phyloP scores from a whole-genome alignment of 768 basidiomycete genomes.

The Trametes coccinea region DNA sequence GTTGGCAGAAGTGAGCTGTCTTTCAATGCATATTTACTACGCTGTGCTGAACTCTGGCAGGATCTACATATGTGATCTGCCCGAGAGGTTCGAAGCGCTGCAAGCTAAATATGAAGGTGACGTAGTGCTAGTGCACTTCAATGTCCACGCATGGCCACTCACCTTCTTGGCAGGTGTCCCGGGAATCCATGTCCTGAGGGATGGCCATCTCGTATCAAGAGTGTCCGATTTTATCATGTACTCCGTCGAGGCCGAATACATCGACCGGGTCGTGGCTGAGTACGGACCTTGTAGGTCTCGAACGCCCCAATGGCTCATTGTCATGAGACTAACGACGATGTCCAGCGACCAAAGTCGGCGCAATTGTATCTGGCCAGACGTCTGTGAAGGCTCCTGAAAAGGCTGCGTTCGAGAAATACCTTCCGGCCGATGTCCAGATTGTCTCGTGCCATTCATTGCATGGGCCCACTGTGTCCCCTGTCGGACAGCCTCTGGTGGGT shows the following conservation, averaged over 20 bases:
- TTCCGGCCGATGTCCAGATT: slow-evolving; percentile 85
- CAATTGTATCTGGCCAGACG: slow-evolving; percentile 94
- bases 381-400: slow-evolving; percentile 96
- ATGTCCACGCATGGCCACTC: not conserved
- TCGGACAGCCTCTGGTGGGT: slow-evolving; percentile 85
- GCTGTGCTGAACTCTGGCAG: slow-evolving; percentile 40
- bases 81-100: slow-evolving; percentile 68
- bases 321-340: not conserved
- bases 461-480: slow-evolving; percentile 84
- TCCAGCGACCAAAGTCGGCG: slow-evolving; percentile 86
- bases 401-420: slow-evolving; percentile 82
- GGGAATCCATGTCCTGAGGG: slow-evolving; percentile 65
- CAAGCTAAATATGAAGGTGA: slow-evolving; percentile 61
- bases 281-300: slow-evolving; percentile 83
- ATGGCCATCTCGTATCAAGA: slow-evolving; percentile 88
- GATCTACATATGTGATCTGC: slow-evolving; percentile 87
- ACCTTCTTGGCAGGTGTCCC: slow-evolving; percentile 43
- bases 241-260: slow-evolving; percentile 90
- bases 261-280: slow-evolving; percentile 77
- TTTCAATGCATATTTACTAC: not conserved
- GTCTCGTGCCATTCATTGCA: slow-evolving; percentile 94
- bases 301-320: not conserved
- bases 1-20: slow-evolving; percentile 76
- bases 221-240: slow-evolving; percentile 93
- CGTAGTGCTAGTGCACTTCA: not conserved